Evolutionary conservation across 1,284 basidiomycete species (phyloP).

Genomic region (Entoloma clypeatum): DNA sequence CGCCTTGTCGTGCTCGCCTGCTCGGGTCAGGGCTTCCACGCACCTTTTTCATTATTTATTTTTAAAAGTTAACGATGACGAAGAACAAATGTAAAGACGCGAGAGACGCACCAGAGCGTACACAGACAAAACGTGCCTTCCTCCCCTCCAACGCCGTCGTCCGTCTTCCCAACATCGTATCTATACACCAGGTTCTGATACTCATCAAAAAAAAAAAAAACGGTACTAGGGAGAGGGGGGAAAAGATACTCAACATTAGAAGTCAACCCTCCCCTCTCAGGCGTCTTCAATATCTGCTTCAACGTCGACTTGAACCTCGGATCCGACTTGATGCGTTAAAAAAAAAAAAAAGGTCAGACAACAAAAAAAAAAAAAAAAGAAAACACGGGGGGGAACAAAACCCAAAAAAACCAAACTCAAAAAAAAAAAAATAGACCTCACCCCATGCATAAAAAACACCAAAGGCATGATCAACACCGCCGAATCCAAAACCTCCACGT

Average conservation of each 20-base stretch:
- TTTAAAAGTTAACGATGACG: conserved; percentile 1
- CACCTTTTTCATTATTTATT: conserved; percentile 50
- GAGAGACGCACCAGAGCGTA: conserved; percentile 59
- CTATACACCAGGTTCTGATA: conserved; percentile 67
- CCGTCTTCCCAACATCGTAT: conserved; percentile 76
- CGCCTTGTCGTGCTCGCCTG: conserved; percentile 68
- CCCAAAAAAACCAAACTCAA: not conserved
- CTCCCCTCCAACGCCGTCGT: conserved; percentile 91
- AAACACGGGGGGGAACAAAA: not conserved
- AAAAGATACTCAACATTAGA: conserved; percentile 58
- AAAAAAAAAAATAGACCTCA: conserved; percentile 31
- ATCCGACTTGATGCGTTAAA: conserved; percentile 55
- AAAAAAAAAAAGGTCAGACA: not conserved
- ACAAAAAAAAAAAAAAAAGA: not conserved
- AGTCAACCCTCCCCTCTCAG: conserved; percentile 83
- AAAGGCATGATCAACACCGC: conserved; percentile 81
- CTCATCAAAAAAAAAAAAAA: not conserved
- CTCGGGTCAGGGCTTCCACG: conserved; percentile 83
- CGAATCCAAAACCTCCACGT: conserved; percentile 65
- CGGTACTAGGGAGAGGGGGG: not conserved
- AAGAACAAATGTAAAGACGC: not conserved
- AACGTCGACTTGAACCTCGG: conserved; percentile 83
- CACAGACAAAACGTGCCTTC: conserved; percentile 85
- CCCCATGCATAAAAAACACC: conserved; percentile 82
- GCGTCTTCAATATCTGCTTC: conserved; percentile 75